Percentiles rank a stretch among this genome's conserved stretches.
Conservation (phyloP, 768 basidiomycete species). For the Ramaria sp. region DNA sequence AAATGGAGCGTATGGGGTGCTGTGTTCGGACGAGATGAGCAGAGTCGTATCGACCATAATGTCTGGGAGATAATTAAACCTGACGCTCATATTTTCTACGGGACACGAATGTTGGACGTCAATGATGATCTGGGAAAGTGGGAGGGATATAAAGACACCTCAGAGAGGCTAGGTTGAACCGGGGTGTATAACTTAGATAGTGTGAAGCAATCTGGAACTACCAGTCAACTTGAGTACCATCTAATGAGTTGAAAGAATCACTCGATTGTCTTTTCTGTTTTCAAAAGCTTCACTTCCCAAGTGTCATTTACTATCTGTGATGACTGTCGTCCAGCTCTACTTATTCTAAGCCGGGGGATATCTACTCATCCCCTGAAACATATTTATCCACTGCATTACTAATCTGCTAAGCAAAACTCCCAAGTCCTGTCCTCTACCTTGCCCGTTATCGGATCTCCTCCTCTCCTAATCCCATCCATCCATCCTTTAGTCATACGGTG, state of each 20-base stretch:
- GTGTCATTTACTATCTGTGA: too few relatives aligned
- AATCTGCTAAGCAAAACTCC: slow-evolving; percentile 56
- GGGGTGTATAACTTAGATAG: too few relatives aligned
- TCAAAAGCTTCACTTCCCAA: too few relatives aligned
- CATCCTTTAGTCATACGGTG: slow-evolving; percentile 90
- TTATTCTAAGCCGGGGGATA: too few relatives aligned
- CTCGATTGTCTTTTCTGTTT: too few relatives aligned
- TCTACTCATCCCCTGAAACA: too few relatives aligned
- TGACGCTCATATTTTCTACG: slow-evolving; percentile 58
- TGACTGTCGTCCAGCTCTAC: too few relatives aligned
- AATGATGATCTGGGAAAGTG: slow-evolving; percentile 49
- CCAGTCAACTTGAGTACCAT: too few relatives aligned
- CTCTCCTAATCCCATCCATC: slow-evolving; percentile 51
- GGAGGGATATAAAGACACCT: slow-evolving; percentile 49
- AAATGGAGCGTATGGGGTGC: slow-evolving; percentile 50
- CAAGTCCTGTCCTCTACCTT: slow-evolving; percentile 72
- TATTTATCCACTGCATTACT: too few relatives aligned
- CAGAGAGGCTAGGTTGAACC: slow-evolving; percentile 21
- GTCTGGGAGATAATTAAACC: slow-evolving; percentile 48
- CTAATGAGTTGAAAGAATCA: too few relatives aligned
- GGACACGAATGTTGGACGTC: slow-evolving; percentile 46
- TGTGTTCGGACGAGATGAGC: slow-evolving; percentile 40
- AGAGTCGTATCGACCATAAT: slow-evolving; percentile 31
- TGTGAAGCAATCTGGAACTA: too few relatives aligned
- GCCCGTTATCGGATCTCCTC: slow-evolving; percentile 42